These are phyloP conservation scores for Casaregolazyma lundiana DNA, from an alignment of 1,139 yeast genomes.

Conservation along the genomic window DNA sequence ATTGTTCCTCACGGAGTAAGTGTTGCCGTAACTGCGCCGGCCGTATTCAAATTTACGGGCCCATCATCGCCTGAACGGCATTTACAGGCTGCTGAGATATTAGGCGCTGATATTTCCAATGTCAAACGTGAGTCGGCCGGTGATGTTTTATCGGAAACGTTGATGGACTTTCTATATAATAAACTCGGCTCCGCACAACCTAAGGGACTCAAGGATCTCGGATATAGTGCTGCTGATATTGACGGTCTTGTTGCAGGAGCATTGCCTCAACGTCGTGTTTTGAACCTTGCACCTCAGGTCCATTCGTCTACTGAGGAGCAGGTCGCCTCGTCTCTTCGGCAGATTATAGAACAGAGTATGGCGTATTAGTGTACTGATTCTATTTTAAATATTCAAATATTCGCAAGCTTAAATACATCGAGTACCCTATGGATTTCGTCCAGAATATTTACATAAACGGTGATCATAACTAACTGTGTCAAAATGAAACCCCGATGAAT, in stretches of 20 bases:
- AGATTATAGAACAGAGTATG: slow-evolving; percentile 24
- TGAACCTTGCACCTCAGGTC: slow-evolving; percentile 35
- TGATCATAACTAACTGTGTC: neutral
- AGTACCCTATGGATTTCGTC: no score
- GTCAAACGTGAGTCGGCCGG: slow-evolving; percentile 39
- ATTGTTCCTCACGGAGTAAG: slow-evolving; percentile 41
- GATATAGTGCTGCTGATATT: slow-evolving; percentile 32
- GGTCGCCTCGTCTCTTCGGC: slow-evolving; percentile 25
- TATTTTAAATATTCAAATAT: no score
- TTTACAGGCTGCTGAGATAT: slow-evolving; percentile 35
- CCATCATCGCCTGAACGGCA: slow-evolving; percentile 40
- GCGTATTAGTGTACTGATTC: neutral
- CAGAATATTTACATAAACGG: neutral
- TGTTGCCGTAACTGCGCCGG: slow-evolving; percentile 41
- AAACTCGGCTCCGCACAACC: slow-evolving; percentile 36
- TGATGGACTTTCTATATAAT: slow-evolving; percentile 33
- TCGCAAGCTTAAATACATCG: no score
- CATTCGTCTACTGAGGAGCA: slow-evolving; percentile 28
- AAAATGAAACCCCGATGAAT: neutral
- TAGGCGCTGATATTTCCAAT: slow-evolving; percentile 37
- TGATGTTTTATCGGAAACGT: slow-evolving; percentile 35
- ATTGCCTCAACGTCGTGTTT: slow-evolving; percentile 38
- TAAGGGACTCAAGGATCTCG: slow-evolving; percentile 34
- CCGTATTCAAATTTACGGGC: slow-evolving; percentile 39
- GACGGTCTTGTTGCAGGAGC: slow-evolving; percentile 38